phyloP scores from a whole-genome alignment of 192 early-diverging fungal genomes.

The Entomortierella parvispora region DNA sequence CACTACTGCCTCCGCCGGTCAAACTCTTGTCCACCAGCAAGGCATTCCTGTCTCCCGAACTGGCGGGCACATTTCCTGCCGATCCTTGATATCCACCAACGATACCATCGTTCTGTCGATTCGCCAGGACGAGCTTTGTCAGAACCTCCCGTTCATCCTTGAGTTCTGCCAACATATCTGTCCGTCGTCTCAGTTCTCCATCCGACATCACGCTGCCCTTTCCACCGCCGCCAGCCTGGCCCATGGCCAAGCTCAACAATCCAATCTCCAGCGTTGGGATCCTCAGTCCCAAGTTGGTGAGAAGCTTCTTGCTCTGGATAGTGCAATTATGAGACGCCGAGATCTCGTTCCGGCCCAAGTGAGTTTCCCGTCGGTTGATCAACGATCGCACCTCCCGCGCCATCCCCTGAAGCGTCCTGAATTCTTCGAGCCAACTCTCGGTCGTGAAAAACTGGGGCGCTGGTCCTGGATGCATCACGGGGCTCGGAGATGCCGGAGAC shows the following conservation, averaged over 20 bases:
- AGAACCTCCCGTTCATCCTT: slow-evolving; percentile 77
- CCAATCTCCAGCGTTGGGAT: slow-evolving; percentile 64
- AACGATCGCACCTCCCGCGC: slow-evolving; percentile 79
- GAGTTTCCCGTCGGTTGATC: slow-evolving; percentile 78
- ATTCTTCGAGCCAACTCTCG: slow-evolving; percentile 86
- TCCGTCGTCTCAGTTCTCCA: slow-evolving; percentile 79
- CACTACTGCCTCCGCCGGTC: neutral
- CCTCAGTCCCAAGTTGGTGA: slow-evolving; percentile 61
- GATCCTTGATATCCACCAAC: slow-evolving; percentile 45
- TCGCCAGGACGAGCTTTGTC: slow-evolving; percentile 65
- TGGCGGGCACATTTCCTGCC: slow-evolving; percentile 46
- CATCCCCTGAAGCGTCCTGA: slow-evolving; percentile 65
- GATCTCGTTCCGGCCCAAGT: slow-evolving; percentile 77
- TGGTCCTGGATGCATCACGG: slow-evolving; percentile 15
- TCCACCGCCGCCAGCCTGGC: slow-evolving; percentile 32
- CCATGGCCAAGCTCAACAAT: slow-evolving; percentile 61
- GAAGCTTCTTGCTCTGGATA: slow-evolving; percentile 78
- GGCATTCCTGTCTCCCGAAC: slow-evolving; percentile 56
- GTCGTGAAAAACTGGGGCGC: slow-evolving; percentile 63
- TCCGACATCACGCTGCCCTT: slow-evolving; percentile 67
- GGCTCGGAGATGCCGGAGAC: neutral
- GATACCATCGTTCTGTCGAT: slow-evolving; percentile 57
- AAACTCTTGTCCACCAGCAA: slow-evolving; percentile 40
- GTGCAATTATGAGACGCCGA: slow-evolving; percentile 80
- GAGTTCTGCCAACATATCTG: slow-evolving; percentile 78